Evolutionary conservation across 352 stramenopile genomes (phyloP).

Genomic region (Phytophthora palmivora): DNA sequence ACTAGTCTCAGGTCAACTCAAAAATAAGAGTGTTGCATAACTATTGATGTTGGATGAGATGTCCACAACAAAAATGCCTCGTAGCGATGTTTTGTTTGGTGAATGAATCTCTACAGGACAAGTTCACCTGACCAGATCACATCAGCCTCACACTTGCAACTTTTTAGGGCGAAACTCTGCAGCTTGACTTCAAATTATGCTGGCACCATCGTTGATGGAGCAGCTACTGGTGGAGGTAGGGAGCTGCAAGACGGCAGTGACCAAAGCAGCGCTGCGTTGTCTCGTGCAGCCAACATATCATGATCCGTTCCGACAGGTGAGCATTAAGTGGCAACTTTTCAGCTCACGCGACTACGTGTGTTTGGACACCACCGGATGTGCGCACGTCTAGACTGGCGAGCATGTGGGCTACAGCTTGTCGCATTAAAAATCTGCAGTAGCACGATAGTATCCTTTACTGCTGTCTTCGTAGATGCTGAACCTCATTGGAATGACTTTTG

Average conservation of each 20-base stretch:
- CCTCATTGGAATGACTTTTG: no score
- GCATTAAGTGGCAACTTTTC: slow-evolving; percentile 55
- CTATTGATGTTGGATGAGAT: background rate
- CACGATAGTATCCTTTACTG: no score
- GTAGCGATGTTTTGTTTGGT: slow-evolving; percentile 9
- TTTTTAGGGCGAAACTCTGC: no score
- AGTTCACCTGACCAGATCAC: slow-evolving; percentile 2
- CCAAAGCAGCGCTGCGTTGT: slow-evolving; percentile 26
- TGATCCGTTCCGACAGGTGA: slow-evolving; percentile 54
- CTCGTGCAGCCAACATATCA: slow-evolving; percentile 21
- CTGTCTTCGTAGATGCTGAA: no score
- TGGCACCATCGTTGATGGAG: slow-evolving; percentile 6
- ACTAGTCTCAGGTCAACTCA: slow-evolving; percentile 1
- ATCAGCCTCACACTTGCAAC: slow-evolving; percentile 8
- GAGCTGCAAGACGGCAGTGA: no score
- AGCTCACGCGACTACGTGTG: slow-evolving; percentile 56
- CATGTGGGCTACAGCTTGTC: slow-evolving; percentile 47
- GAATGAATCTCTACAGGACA: slow-evolving; percentile 19
- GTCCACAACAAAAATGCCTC: background rate
- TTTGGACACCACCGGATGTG: slow-evolving; percentile 42
- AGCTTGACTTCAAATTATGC: slow-evolving; percentile 12
- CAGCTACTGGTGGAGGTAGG: no score
- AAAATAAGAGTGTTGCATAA: background rate
- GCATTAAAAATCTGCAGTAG: no score
- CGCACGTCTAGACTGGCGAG: slow-evolving; percentile 41